Evolutionary conservation across 1,139 yeast genomes (phyloP), one percentile per base, ranked within the genome.

Genomic region (Kodamaea ohmeri): DNA sequence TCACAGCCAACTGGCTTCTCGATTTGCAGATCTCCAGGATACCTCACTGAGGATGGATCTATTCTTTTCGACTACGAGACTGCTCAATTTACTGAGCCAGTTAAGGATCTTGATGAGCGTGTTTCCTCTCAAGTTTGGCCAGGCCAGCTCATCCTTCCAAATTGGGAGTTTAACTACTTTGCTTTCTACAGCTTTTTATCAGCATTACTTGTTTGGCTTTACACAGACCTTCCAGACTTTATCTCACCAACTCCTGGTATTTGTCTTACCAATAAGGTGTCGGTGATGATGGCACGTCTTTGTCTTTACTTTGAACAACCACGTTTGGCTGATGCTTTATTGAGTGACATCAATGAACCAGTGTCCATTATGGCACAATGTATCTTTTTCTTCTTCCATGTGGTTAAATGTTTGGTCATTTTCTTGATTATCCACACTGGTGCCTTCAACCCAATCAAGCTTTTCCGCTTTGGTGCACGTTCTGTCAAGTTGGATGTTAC

Each of bases 211-310:
- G 64, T 64, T 14, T 92, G 98, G 97, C 73, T 92, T 45, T 92
- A 90, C 60, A 80, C 95, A 3, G 97, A 92, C 63, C 71, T 92
- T 56, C 98, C 98, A 1, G 96, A 88, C 55, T 76, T 71, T 51
- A 69, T 88, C 41, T 78, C 90, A 30, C 97, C 97, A 36, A 90
- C 97, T 3, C 97, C 97, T 0, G 97, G 97, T 20, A 73, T 80
- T 42, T 83, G 92, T 48, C 68, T 88, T 42, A 83, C 95, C n/a
- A 80, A 80, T 53, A 78, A 81, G 49, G 46, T 79, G 19, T 65
- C 80, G 28, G 61, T 63, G 47, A 22, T 58, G 8, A 47, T 69
- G 16, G 62, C 71, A 19, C 47, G 47, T 28, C 36, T 71, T 5
- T 69, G 76, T 8, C 46, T 48, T 17, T 51, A 59, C 32, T 52